phyloP scores from a whole-genome alignment of 805 yeast genomes.

The Cyberlindnera misumaiensis region DNA sequence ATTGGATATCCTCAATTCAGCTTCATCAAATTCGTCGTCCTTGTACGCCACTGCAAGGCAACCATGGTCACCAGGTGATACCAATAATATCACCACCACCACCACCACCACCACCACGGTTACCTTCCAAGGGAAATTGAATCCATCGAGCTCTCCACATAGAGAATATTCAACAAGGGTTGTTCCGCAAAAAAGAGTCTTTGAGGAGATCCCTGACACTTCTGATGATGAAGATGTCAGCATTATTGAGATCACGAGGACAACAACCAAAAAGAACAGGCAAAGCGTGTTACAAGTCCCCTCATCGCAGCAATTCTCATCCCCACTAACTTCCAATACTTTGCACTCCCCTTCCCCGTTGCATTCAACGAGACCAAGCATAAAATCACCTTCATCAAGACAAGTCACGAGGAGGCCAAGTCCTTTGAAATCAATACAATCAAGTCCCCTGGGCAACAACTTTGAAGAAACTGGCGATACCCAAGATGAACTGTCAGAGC shows the following conservation, averaged over 20 bases:
- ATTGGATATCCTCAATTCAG: neutral
- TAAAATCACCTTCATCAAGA: neutral
- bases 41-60: slow-evolving; percentile 12
- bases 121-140: slow-evolving; percentile 11
- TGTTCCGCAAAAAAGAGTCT: slow-evolving; percentile 9
- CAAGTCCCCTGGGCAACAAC: neutral
- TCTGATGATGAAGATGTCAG: slow-evolving; percentile 22
- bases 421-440: neutral
- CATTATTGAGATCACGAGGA: slow-evolving; percentile 23
- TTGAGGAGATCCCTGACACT: slow-evolving; percentile 13
- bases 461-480: slow-evolving; percentile 6
- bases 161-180: slow-evolving; percentile 9
- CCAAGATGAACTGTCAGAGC: slow-evolving; percentile 9
- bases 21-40: slow-evolving; percentile 7
- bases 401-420: neutral
- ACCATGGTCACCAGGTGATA: neutral
- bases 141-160: slow-evolving; percentile 7
- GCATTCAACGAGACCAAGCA: no score
- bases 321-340: neutral
- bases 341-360: neutral
- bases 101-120: slow-evolving; percentile 9
- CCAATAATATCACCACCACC: neutral
- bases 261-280: slow-evolving; percentile 11
- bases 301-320: slow-evolving; percentile 11
- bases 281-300: slow-evolving; percentile 19